phyloP scores from a whole-genome alignment of 768 basidiomycete species.

The Leccinum uliginosum region DNA sequence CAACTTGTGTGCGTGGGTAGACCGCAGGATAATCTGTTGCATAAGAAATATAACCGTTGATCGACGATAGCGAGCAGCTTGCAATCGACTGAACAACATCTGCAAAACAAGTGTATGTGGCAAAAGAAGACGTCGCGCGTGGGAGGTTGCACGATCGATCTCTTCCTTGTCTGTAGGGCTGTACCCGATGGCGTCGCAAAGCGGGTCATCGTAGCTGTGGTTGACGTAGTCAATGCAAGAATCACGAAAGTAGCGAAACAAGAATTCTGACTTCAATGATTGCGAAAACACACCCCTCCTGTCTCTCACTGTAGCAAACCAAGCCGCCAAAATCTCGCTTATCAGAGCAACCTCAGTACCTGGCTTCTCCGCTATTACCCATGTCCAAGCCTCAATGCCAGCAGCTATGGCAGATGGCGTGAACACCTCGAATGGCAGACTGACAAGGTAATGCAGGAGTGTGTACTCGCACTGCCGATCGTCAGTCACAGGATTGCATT shows the following conservation, averaged over 20 bases:
- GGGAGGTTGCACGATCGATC: slow-evolving; percentile 66
- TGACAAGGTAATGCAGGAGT: slow-evolving; percentile 81
- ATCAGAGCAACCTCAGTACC: slow-evolving; percentile 79
- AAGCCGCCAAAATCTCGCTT: slow-evolving; percentile 80
- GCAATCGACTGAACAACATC: slow-evolving; percentile 87
- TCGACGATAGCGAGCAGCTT: slow-evolving; percentile 87
- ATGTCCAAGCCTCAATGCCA: slow-evolving; percentile 94
- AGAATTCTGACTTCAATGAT: slow-evolving; percentile 63
- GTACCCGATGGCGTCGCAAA: slow-evolving; percentile 80
- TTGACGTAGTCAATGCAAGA: slow-evolving; percentile 4
- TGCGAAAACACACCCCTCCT: slow-evolving; percentile 82
- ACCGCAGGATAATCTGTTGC: slow-evolving; percentile 80
- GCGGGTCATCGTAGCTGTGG: slow-evolving; percentile 80
- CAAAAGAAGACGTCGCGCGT: slow-evolving; percentile 70
- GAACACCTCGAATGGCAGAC: slow-evolving; percentile 83
- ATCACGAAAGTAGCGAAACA: not conserved
- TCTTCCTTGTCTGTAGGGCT: slow-evolving; percentile 84
- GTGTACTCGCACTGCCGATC: slow-evolving; percentile 73
- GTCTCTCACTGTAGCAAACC: slow-evolving; percentile 76
- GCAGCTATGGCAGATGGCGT: slow-evolving; percentile 82
- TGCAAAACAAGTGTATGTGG: slow-evolving; percentile 84
- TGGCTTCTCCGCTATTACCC: slow-evolving; percentile 86
- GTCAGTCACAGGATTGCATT: slow-evolving; percentile 1
- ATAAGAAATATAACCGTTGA: slow-evolving; percentile 82
- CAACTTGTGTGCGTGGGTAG: slow-evolving; percentile 58